A percentile compares a stretch with the other conserved stretches of the same genome.
Evolutionary conservation across 2,329 filamentous ascomycete genomes (phyloP).

Genomic region (Hysterium pulicare): DNA sequence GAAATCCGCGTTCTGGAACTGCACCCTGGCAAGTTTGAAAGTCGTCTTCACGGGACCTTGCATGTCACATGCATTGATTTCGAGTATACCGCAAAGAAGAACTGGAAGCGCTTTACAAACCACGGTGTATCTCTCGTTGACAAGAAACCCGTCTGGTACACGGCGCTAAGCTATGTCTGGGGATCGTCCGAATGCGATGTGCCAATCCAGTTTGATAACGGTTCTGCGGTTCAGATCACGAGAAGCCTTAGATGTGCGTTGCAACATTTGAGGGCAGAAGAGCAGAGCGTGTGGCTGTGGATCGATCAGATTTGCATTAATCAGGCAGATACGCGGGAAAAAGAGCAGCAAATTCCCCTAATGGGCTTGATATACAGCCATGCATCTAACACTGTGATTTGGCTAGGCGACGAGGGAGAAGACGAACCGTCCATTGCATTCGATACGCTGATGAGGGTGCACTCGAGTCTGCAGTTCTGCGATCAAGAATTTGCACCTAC

Average conservation of each 20-base stretch:
- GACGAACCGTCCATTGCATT: slow-evolving; percentile 15
- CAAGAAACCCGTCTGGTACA: slow-evolving; percentile 18
- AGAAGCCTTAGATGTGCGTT: slow-evolving; percentile 17
- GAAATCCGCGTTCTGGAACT: slow-evolving; percentile 23
- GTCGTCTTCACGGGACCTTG: slow-evolving; percentile 10
- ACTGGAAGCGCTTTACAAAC: slow-evolving; percentile 13
- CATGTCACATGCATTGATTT: slow-evolving; percentile 20
- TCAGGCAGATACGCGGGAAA: slow-evolving; percentile 19
- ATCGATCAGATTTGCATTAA: slow-evolving; percentile 23
- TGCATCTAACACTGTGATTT: slow-evolving; percentile 25
- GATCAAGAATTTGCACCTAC: slow-evolving; percentile 12
- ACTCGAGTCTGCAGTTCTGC: slow-evolving; percentile 11
- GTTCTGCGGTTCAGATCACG: slow-evolving; percentile 12
- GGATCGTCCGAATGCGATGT: slow-evolving; percentile 16
- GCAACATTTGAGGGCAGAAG: slow-evolving; percentile 11
- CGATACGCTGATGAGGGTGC: slow-evolving; percentile 12
- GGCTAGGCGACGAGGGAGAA: slow-evolving; percentile 20
- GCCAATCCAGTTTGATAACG: slow-evolving; percentile 8
- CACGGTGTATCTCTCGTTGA: slow-evolving; percentile 16
- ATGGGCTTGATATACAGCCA: slow-evolving; percentile 23
- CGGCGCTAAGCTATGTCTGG: slow-evolving; percentile 23
- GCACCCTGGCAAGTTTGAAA: slow-evolving; percentile 9
- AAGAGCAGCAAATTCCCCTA: slow-evolving; percentile 21
- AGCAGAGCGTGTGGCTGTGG: slow-evolving; percentile 21
- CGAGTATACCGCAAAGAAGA: slow-evolving; percentile 9